Percentiles rank a stretch among this genome's conserved stretches.
Evolutionary conservation across 129 eudicot species (phyloP).

Genomic region (Chrysanthemum lavandulifolium): DNA sequence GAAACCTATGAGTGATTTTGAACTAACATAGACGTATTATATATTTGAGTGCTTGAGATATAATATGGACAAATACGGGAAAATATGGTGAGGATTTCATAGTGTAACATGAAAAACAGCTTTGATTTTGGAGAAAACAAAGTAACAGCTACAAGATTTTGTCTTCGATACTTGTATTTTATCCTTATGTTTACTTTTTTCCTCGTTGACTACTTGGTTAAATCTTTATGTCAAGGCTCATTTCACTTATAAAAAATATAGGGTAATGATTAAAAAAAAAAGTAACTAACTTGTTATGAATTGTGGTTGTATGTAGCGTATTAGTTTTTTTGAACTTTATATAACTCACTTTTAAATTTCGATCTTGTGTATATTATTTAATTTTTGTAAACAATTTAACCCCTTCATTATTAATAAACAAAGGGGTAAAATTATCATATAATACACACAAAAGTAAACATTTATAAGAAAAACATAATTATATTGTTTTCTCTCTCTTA

Average conservation of each 20-base stretch:
- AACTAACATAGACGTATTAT: constrained; percentile 8
- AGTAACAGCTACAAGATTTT: constrained; percentile 13
- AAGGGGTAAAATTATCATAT: too few relatives aligned
- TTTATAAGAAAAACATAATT: too few relatives aligned
- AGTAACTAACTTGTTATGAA: too few relatives aligned
- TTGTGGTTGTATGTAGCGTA: too few relatives aligned
- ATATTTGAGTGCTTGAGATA: not conserved
- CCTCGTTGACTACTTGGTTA: not conserved
- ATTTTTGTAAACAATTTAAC: too few relatives aligned
- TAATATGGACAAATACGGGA: constrained; percentile 28
- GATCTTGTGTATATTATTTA: too few relatives aligned
- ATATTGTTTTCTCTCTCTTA: too few relatives aligned
- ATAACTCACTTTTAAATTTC: too few relatives aligned
- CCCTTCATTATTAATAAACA: too few relatives aligned
- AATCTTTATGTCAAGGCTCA: not conserved
- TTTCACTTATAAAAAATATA: not conserved
- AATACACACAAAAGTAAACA: too few relatives aligned
- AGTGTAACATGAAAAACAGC: constrained; percentile 22
- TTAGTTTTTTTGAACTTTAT: too few relatives aligned
- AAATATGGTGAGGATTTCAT: constrained; percentile 29
- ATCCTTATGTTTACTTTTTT: not conserved
- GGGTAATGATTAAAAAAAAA: too few relatives aligned
- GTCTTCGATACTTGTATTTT: constrained; percentile 9
- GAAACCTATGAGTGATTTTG: not conserved
- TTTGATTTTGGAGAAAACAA: constrained; percentile 33